Base-by-base conservation (phyloP, 2,329 filamentous ascomycete species). In the Gaeumannomyces sp. region DNA sequence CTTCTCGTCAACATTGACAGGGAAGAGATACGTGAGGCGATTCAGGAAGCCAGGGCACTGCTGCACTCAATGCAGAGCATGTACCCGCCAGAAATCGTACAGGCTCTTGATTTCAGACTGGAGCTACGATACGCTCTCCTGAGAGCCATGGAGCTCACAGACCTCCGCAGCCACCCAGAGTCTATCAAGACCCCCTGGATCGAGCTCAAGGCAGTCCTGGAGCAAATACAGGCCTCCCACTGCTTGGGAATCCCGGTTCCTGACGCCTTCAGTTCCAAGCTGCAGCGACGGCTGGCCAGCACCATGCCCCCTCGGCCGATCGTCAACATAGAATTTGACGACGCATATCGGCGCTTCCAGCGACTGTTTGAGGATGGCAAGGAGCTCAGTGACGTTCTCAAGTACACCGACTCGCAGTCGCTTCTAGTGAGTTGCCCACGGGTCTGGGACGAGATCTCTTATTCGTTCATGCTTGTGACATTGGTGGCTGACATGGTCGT, bases 261-360 rank as follows among this genome's bases (percentile, higher is more conserved):
- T 0, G 87, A 88, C n/a, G 87, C 93, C 0, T 98, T 97, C 74
- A 97, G 92, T 70, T 86, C 87, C 29, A 96, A 97, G 73, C 83
- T 98, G 53, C 95, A 99, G 73, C 85, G 93, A n/a, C 90, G 90
- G 68, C 81, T 99, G 38, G 93, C 95, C 0, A 97, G 93, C 70
- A 97, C 93, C 0, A 93, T 97, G 71, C 95, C 95, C 4, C 95
- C 95, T 10, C 85, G 94, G 11, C 93, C 94, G 0, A 94, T 97
- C 70, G 91, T 97, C 14, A 83, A 92, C 64, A 80, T 93, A 3
- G 85, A 84, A 31, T 89, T 91, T 69, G 84, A 88, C 19, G 88
- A 92, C 70, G 90, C 93, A 0, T 84, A 89, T 68, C 78, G 78
- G 27, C 88, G 91, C 69, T 81, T 97, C 67, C 83, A 83, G 65